Evolutionary conservation across 352 stramenopile species (phyloP), one percentile per base, ranked within the genome.

Genomic region (Thraustochytrium sp.): DNA sequence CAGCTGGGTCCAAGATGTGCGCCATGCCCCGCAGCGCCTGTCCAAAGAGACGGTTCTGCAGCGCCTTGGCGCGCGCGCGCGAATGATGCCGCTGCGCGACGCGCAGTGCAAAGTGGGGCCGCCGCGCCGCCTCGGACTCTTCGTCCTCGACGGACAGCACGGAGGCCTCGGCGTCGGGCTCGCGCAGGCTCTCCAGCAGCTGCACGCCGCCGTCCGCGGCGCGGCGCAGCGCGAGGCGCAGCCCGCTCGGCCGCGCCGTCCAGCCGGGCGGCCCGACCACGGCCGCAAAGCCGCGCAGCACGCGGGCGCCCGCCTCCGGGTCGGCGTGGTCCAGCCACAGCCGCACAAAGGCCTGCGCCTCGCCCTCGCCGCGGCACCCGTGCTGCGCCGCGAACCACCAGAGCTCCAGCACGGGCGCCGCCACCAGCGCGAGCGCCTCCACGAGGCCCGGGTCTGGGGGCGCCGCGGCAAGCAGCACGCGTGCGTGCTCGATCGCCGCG

Each of bases 241-340:
- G 18, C 0, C 13, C 13, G 9, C 46, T 72, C 21, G 1, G 0
- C 40, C 31, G 26, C 26, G 9, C 9, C 13, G 21, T 34, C 59
- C 59, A 72, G 59, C 59, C 59, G 46, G 9, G 36, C 9, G 59
- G 26, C 21, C 59, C 59, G 5, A 31, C 21, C 9, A 72, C 23
- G 59, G 59, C 34, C 21, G 59, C 59, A 44, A 72, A 72, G 8
- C 26, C 8, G 59, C 59, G 59, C 34, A 72, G 9, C 8, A 72
- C 16, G 34, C 40, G 34, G 8, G 26, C 59, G 0, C 42, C 65
- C 18, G 46, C 49, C 9, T 77, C 42, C 2, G 65, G 37, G 8
- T 77, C 49, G 8, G 34, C 46, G 49, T 77, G 36, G 37, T 62
- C 65, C 18, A 77, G 65, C 65, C 65, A 77, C 8, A 77, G 65